Percentiles rank a stretch among this genome's conserved stretches.
These are phyloP conservation scores for Lentinula detonsa DNA, from an alignment of 768 basidiomycete species.

Conservation along the genomic window DNA sequence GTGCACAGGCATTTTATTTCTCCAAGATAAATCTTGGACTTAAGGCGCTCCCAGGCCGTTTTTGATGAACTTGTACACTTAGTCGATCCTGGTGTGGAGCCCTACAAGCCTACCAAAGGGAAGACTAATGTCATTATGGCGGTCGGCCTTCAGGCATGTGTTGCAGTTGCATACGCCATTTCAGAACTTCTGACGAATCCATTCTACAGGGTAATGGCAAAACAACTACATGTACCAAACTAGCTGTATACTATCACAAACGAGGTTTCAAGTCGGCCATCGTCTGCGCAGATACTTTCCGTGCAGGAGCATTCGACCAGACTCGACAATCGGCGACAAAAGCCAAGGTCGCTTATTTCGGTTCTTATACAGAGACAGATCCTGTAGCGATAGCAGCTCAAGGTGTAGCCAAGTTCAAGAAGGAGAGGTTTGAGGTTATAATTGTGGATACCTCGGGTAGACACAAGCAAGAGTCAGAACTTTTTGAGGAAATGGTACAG, in stretches of 20 bases:
- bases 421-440: slow-evolving; percentile 97
- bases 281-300: slow-evolving; percentile 98
- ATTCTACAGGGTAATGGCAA: slow-evolving; percentile 87
- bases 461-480: slow-evolving; percentile 94
- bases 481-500: slow-evolving; percentile 98
- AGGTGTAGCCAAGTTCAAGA: slow-evolving; percentile 95
- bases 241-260: slow-evolving; percentile 96
- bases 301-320: slow-evolving; percentile 99
- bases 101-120: slow-evolving; percentile 95
- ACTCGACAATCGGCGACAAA: slow-evolving; percentile 98
- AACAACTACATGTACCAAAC: slow-evolving; percentile 98
- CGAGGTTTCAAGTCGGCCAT: slow-evolving; percentile 96
- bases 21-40: neutral
- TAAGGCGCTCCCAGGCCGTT: slow-evolving; percentile 56
- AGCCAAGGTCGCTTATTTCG: slow-evolving; percentile 98
- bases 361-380: slow-evolving; percentile 98
- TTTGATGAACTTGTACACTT: slow-evolving; percentile 94
- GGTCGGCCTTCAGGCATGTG: slow-evolving; percentile 83
- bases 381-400: slow-evolving; percentile 92
- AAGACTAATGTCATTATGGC: slow-evolving; percentile 95
- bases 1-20: slow-evolving; percentile 30
- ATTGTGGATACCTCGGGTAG: slow-evolving; percentile 98
- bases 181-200: neutral
- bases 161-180: neutral
- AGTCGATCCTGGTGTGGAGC: slow-evolving; percentile 93